Evolutionary conservation across 2,329 filamentous ascomycete genomes (phyloP).

Genomic region (Lachnellula arida): DNA sequence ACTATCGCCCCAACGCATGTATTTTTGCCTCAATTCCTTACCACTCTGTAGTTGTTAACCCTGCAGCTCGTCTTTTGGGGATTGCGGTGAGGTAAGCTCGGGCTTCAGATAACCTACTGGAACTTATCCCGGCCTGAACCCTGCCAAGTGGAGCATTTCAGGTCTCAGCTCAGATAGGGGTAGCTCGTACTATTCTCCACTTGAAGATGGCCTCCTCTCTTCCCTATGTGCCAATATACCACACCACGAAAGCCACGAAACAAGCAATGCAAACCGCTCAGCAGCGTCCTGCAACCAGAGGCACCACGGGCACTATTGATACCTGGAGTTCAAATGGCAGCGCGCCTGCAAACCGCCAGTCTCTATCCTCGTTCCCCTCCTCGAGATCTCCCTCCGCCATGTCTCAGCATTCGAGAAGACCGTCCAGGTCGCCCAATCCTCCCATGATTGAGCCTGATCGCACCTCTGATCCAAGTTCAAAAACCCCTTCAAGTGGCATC

Average conservation of each 20-base stretch:
- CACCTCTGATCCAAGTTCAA: constrained; percentile 55
- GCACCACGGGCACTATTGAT: constrained; percentile 18
- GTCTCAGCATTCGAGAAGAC: constrained; percentile 46
- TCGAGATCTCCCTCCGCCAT: constrained; percentile 55
- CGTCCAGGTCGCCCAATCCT: constrained; percentile 50
- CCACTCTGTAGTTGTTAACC: no score
- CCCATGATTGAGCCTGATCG: constrained; percentile 47
- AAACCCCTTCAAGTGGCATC: constrained; percentile 53
- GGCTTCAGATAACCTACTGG: background rate
- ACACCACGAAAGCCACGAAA: constrained; percentile 15
- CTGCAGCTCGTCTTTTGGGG: no score
- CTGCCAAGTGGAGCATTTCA: constrained; percentile 5
- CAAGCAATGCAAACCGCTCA: constrained; percentile 16
- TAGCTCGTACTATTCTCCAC: background rate
- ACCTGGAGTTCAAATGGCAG: constrained; percentile 32
- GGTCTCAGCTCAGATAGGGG: background rate
- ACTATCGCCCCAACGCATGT: no score
- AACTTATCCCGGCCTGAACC: constrained; percentile 4
- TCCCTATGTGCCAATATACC: constrained; percentile 15
- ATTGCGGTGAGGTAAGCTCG: background rate
- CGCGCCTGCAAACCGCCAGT: constrained; percentile 39
- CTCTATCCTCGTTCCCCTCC: constrained; percentile 59
- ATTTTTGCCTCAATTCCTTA: no score
- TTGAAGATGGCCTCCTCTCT: constrained; percentile 18
- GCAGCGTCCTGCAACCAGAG: constrained; percentile 24